These are phyloP conservation scores for Botryosphaeria dothidea DNA, from an alignment of 2,329 filamentous ascomycete genomes.

Conservation along the genomic window DNA sequence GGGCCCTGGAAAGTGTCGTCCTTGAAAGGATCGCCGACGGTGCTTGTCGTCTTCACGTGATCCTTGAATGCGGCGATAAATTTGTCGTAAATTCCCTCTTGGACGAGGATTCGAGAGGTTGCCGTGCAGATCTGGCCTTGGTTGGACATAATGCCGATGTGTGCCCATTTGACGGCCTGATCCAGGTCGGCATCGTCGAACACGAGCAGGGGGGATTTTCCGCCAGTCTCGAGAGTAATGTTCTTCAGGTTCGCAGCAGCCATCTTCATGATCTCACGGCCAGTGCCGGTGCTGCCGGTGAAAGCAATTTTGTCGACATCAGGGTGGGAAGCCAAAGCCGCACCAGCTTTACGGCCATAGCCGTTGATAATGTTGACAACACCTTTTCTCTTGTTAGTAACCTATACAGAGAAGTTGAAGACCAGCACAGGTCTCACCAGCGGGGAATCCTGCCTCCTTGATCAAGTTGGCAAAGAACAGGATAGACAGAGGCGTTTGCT, in stretches of 20 bases:
- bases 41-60: slow-evolving; percentile 45
- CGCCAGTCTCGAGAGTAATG: slow-evolving; percentile 62
- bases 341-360: slow-evolving; percentile 57
- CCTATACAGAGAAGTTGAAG: not conserved
- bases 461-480: slow-evolving; percentile 63
- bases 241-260: slow-evolving; percentile 60
- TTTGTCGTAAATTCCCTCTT: slow-evolving; percentile 59
- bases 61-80: slow-evolving; percentile 52
- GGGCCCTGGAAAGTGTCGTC: slow-evolving; percentile 56
- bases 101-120: slow-evolving; percentile 60
- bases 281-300: slow-evolving; percentile 61
- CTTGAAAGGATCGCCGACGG: slow-evolving; percentile 35
- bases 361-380: slow-evolving; percentile 63
- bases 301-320: slow-evolving; percentile 64
- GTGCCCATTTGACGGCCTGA: slow-evolving; percentile 38
- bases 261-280: slow-evolving; percentile 59
- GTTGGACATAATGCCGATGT: slow-evolving; percentile 53
- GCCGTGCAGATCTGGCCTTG: slow-evolving; percentile 51
- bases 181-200: slow-evolving; percentile 54
- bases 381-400: slow-evolving; percentile 37
- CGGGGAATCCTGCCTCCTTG: slow-evolving; percentile 48
- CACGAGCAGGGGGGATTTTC: slow-evolving; percentile 62
- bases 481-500: slow-evolving; percentile 57
- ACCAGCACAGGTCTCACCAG: slow-evolving; percentile 25
- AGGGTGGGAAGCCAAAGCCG: slow-evolving; percentile 59